Conservation (phyloP, 441 rosid species). For the Sinapis alba region DNA sequence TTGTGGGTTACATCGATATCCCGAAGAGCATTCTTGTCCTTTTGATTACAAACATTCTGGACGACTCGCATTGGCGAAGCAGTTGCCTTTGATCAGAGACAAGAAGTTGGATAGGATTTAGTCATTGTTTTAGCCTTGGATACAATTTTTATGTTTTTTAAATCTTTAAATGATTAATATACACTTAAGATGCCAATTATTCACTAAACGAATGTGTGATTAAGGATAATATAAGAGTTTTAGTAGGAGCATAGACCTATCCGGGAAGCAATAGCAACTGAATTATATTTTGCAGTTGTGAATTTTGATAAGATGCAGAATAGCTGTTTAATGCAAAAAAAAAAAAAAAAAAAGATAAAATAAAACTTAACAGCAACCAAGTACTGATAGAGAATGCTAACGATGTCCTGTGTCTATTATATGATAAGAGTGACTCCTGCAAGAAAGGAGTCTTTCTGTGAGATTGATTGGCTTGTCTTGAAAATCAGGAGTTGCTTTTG, state of each 20-base stretch:
- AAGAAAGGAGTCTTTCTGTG: constrained; percentile 14
- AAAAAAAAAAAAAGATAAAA: too few species aligned
- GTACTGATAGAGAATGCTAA: constrained; percentile 4
- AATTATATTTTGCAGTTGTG: neutral
- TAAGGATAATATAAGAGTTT: neutral
- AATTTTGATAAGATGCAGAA: constrained; percentile 4
- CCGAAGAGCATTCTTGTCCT: constrained; percentile 72
- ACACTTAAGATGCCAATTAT: neutral
- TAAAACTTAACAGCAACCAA: constrained; percentile 1
- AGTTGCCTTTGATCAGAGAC: neutral
- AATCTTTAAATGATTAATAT: neutral
- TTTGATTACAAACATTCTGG: constrained; percentile 55
- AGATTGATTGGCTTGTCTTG: too few species aligned
- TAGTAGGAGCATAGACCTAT: neutral
- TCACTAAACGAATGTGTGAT: neutral
- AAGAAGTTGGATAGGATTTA: constrained; percentile 12
- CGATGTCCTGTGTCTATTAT: constrained; percentile 3
- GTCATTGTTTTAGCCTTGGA: neutral
- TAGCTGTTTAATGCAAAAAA: constrained; percentile 4
- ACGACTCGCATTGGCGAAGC: neutral
- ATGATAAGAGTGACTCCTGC: constrained; percentile 4
- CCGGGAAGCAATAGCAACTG: neutral
- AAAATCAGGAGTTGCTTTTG: constrained; percentile 32
- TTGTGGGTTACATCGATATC: constrained; percentile 77
- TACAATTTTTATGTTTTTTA: neutral